Conservation (phyloP, 192 early-diverging fungal species). For the Umbelopsis sp. region DNA sequence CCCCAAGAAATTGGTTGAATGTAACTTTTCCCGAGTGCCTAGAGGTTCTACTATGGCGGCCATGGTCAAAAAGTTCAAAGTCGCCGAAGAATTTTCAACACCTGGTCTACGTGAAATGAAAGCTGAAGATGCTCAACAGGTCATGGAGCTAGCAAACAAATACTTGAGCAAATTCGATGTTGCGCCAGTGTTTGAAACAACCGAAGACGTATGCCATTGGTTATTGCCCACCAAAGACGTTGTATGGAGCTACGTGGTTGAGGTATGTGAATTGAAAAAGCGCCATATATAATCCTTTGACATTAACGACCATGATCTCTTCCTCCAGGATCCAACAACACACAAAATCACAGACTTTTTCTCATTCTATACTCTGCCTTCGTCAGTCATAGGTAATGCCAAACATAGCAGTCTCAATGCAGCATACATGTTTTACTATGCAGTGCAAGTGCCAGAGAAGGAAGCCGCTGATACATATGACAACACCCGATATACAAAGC, state of each 20-base stretch:
- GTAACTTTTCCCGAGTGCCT: conserved; percentile 85
- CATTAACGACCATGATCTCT: neutral
- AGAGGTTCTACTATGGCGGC: conserved; percentile 73
- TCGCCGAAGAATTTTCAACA: conserved; percentile 61
- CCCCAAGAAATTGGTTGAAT: conserved; percentile 93
- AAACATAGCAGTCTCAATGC: conserved; percentile 80
- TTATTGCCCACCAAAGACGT: conserved; percentile 82
- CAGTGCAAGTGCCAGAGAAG: conserved; percentile 51
- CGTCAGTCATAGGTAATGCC: conserved; percentile 79
- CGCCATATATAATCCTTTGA: neutral
- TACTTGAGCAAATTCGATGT: conserved; percentile 73
- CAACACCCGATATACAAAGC: conserved; percentile 51
- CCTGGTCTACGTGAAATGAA: conserved; percentile 83
- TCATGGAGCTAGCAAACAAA: conserved; percentile 74
- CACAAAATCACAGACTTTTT: conserved; percentile 85
- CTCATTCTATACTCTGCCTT: conserved; percentile 96
- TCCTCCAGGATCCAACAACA: conserved; percentile 50
- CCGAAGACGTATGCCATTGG: conserved; percentile 93
- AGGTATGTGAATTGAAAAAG: conserved; percentile 45
- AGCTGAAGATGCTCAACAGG: conserved; percentile 71
- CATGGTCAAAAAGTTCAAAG: conserved; percentile 71
- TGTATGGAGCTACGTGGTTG: conserved; percentile 94
- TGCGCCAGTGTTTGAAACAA: conserved; percentile 69
- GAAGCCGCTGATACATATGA: conserved; percentile 39
- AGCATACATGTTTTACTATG: conserved; percentile 97